Evolutionary conservation across 768 basidiomycete species (phyloP).

Genomic region (Phylloporus sp.): DNA sequence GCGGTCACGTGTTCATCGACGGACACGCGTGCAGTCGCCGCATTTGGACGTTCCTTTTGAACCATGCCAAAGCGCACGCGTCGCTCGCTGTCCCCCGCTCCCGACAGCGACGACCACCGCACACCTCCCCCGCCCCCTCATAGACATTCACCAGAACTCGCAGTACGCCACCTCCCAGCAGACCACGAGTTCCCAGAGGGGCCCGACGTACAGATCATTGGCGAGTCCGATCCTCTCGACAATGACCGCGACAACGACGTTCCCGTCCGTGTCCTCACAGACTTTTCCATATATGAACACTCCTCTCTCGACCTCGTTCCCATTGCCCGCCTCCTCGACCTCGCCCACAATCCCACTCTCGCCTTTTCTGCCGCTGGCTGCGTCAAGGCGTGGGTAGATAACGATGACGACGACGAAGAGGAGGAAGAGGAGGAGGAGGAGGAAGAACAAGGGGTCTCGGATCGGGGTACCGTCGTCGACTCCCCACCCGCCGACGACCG

Average conservation of each 20-base stretch:
- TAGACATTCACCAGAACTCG: slow-evolving; percentile 4
- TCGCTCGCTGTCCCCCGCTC: slow-evolving; percentile 15
- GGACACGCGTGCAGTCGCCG: background rate
- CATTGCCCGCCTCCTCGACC: slow-evolving; percentile 36
- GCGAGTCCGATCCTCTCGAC: slow-evolving; percentile 35
- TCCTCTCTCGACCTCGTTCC: slow-evolving; percentile 36
- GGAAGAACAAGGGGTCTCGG: slow-evolving; percentile 20
- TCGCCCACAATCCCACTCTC: slow-evolving; percentile 17
- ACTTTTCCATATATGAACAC: slow-evolving; percentile 50
- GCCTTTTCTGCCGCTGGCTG: slow-evolving; percentile 35
- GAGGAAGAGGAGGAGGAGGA: slow-evolving; percentile 23
- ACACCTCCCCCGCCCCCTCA: slow-evolving; percentile 7
- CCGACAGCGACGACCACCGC: slow-evolving; percentile 17
- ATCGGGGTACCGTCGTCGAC: slow-evolving; percentile 5
- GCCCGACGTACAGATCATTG: slow-evolving; percentile 37
- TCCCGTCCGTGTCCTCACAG: slow-evolving; percentile 51
- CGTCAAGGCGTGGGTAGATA: slow-evolving; percentile 36
- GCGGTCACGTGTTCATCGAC: slow-evolving; percentile 10
- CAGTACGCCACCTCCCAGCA: slow-evolving; percentile 12
- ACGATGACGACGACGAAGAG: slow-evolving; percentile 26
- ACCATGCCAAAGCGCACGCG: slow-evolving; percentile 26
- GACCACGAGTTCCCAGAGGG: slow-evolving; percentile 38
- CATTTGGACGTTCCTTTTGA: slow-evolving; percentile 1
- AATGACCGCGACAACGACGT: slow-evolving; percentile 32
- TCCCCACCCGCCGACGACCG: slow-evolving; percentile 2